Evolutionary conservation across 192 early-diverging fungal species (phyloP).

Genomic region (Umbelopsis isabellina): DNA sequence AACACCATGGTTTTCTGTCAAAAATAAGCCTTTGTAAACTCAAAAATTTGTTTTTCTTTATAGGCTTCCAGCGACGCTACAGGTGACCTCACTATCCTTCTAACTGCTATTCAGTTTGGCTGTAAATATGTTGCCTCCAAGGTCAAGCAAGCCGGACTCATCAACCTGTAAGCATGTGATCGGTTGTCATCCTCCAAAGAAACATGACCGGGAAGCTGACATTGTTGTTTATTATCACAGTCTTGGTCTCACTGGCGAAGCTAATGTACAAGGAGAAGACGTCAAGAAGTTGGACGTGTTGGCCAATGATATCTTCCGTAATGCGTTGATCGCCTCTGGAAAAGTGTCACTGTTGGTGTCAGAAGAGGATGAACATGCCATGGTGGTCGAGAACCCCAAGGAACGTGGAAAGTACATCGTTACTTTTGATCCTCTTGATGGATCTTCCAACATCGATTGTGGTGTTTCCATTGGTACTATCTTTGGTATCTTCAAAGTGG

Average conservation of each 20-base stretch:
- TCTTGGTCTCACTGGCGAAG: slow-evolving; percentile 81
- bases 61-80: slow-evolving; percentile 67
- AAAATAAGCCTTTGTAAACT: too few species aligned
- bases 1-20: too few species aligned
- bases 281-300: slow-evolving; percentile 97
- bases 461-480: slow-evolving; percentile 99
- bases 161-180: slow-evolving; percentile 79
- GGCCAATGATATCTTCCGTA: slow-evolving; percentile 98
- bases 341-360: slow-evolving; percentile 95
- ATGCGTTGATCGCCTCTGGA: slow-evolving; percentile 85
- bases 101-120: slow-evolving; percentile 88
- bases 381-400: slow-evolving; percentile 74
- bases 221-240: slow-evolving; percentile 42
- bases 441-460: slow-evolving; percentile 97
- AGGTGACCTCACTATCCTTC: slow-evolving; percentile 92
- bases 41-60: not conserved
- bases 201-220: not conserved
- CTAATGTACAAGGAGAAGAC: slow-evolving; percentile 93
- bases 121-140: slow-evolving; percentile 98
- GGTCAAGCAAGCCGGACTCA: slow-evolving; percentile 93
- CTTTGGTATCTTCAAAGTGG: slow-evolving; percentile 95
- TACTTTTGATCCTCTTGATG: slow-evolving; percentile 97
- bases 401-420: slow-evolving; percentile 91
- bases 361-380: slow-evolving; percentile 95
- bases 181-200: not conserved